phyloP scores from a whole-genome alignment of 2,329 filamentous ascomycete species.

The Pseudomassariella vexata region DNA sequence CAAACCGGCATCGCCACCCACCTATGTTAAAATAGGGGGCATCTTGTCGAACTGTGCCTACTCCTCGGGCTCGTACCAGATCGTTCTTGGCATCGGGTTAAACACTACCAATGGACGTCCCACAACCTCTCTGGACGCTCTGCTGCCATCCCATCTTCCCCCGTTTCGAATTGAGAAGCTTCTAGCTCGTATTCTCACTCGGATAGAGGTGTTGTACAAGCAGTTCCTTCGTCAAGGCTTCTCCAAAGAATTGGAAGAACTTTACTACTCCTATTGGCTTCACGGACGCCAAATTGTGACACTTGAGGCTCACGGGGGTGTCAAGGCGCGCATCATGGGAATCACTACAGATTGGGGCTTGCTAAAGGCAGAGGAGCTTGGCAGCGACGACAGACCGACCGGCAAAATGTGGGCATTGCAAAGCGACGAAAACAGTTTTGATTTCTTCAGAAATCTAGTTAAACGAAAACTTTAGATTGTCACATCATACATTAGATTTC shows the following conservation, averaged over 20 bases:
- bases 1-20: conserved; percentile 34
- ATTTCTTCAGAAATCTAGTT: conserved; percentile 87
- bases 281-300: conserved; percentile 69
- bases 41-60: conserved; percentile 89
- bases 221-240: conserved; percentile 74
- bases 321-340: conserved; percentile 70
- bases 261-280: conserved; percentile 81
- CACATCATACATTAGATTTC: too few relatives aligned
- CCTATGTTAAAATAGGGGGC: conserved; percentile 85
- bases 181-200: conserved; percentile 72
- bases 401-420: conserved; percentile 79
- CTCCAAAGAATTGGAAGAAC: conserved; percentile 61
- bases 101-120: conserved; percentile 81
- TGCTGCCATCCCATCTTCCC: conserved; percentile 48
- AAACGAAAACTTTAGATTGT: conserved; percentile 63
- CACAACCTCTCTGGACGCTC: conserved; percentile 77
- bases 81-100: conserved; percentile 80
- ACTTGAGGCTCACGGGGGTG: conserved; percentile 74
- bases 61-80: conserved; percentile 68
- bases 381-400: conserved; percentile 64
- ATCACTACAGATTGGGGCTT: conserved; percentile 92
- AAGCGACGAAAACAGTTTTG: conserved; percentile 97
- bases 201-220: conserved; percentile 71
- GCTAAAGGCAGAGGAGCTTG: conserved; percentile 77
- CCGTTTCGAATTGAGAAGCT: conserved; percentile 72